phyloP scores from a whole-genome alignment of 2,329 filamentous ascomycete species.

The Pestalotiopsis sp. region DNA sequence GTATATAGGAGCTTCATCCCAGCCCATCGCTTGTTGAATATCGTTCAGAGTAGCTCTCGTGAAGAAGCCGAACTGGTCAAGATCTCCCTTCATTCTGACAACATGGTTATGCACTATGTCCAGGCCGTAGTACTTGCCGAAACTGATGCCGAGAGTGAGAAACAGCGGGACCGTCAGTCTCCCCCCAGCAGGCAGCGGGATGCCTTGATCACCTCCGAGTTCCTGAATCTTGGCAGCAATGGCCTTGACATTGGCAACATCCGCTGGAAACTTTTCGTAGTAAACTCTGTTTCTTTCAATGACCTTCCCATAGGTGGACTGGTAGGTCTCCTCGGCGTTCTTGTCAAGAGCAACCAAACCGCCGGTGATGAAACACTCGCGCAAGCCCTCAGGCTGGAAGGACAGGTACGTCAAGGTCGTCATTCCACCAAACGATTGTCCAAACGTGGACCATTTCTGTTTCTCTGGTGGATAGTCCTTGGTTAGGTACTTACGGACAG shows the following conservation, averaged over 20 bases:
- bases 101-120: constrained; percentile 70
- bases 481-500: constrained; percentile 77
- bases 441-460: constrained; percentile 82
- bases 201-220: constrained; percentile 47
- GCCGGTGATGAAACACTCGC: constrained; percentile 83
- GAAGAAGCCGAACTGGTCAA: constrained; percentile 76
- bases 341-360: constrained; percentile 79
- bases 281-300: constrained; percentile 75
- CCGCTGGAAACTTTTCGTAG: constrained; percentile 84
- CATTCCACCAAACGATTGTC: constrained; percentile 93
- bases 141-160: constrained; percentile 74
- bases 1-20: constrained; percentile 82
- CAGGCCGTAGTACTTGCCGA: constrained; percentile 58
- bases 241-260: constrained; percentile 67
- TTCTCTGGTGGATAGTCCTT: constrained; percentile 68
- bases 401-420: constrained; percentile 83
- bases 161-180: constrained; percentile 74
- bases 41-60: constrained; percentile 70
- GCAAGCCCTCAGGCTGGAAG: constrained; percentile 74
- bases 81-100: constrained; percentile 70
- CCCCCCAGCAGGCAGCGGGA: constrained; percentile 74
- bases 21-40: constrained; percentile 69
- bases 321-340: constrained; percentile 75
- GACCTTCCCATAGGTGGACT: constrained; percentile 70
- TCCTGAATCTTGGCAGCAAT: constrained; percentile 68